phyloP scores from a whole-genome alignment of 768 basidiomycete genomes.

The Tylopilus sp. region DNA sequence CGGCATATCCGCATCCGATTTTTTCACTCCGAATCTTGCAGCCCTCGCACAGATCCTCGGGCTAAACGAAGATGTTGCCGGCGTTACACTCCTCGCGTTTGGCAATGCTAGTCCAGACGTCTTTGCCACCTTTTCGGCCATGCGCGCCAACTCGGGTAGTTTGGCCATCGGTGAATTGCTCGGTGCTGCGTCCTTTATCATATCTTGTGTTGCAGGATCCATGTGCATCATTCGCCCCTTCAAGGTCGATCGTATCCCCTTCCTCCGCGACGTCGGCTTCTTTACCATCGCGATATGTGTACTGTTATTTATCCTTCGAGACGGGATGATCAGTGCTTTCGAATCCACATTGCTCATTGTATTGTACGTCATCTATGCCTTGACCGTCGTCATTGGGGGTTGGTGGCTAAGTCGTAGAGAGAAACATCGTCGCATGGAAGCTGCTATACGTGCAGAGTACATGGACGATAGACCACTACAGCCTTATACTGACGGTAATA shows the following conservation, averaged over 20 bases:
- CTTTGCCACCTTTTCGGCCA: slow-evolving; percentile 93
- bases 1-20: slow-evolving; percentile 93
- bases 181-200: slow-evolving; percentile 94
- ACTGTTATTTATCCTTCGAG: slow-evolving; percentile 75
- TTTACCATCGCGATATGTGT: slow-evolving; percentile 80
- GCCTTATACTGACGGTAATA: slow-evolving; percentile 65
- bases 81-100: slow-evolving; percentile 95
- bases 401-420: slow-evolving; percentile 71
- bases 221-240: slow-evolving; percentile 98
- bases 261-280: slow-evolving; percentile 93
- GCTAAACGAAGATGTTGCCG: slow-evolving; percentile 89
- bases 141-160: slow-evolving; percentile 80
- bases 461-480: slow-evolving; percentile 41
- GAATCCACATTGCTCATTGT: slow-evolving; percentile 72
- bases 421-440: slow-evolving; percentile 43
- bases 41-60: slow-evolving; percentile 85
- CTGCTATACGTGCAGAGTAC: slow-evolving; percentile 57
- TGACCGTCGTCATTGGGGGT: slow-evolving; percentile 67
- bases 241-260: slow-evolving; percentile 72
- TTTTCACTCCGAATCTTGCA: slow-evolving; percentile 95
- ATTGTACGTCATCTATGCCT: slow-evolving; percentile 76
- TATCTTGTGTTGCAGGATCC: slow-evolving; percentile 94
- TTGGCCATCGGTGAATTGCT: slow-evolving; percentile 93
- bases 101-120: slow-evolving; percentile 97
- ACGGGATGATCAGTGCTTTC: slow-evolving; percentile 62